Evolutionary conservation across 2,329 filamentous ascomycete species (phyloP).

Genomic region (Calonectria honghensis): DNA sequence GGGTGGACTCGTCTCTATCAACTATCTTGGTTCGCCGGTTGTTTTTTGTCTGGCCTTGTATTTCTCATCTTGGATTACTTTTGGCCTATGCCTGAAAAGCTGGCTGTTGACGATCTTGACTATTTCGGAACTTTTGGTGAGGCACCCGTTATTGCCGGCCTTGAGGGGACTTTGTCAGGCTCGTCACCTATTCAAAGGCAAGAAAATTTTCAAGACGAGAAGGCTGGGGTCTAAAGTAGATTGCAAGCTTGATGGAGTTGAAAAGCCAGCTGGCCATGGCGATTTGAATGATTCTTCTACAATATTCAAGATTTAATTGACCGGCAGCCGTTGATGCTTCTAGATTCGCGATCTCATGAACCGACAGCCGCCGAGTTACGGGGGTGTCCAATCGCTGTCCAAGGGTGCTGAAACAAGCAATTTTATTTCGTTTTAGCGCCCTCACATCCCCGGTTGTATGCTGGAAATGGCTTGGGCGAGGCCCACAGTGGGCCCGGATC

Average conservation of each 20-base stretch:
- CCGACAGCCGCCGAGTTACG: not conserved
- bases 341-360: not conserved
- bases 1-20: constrained; percentile 57
- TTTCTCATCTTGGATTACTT: constrained; percentile 48
- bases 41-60: constrained; percentile 42
- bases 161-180: not conserved
- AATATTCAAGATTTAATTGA: not conserved
- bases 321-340: not conserved
- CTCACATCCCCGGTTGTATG: not conserved
- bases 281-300: not conserved
- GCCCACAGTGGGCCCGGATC: not conserved
- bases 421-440: not conserved
- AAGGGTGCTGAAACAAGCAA: not conserved
- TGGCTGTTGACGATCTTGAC: constrained; percentile 51
- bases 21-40: constrained; percentile 50
- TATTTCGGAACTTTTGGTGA: constrained; percentile 55
- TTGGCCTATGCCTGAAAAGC: constrained; percentile 47
- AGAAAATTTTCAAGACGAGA: not conserved
- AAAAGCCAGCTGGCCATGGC: not conserved
- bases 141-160: constrained; percentile 3
- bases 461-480: not conserved
- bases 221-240: not conserved
- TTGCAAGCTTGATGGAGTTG: not conserved
- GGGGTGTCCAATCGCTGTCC: not conserved
- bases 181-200: not conserved